Percentiles rank a stretch among this genome's conserved stretches.
These are phyloP conservation scores for Didymosphaeria variabile DNA, from an alignment of 2,329 filamentous ascomycete genomes.

Conservation along the genomic window DNA sequence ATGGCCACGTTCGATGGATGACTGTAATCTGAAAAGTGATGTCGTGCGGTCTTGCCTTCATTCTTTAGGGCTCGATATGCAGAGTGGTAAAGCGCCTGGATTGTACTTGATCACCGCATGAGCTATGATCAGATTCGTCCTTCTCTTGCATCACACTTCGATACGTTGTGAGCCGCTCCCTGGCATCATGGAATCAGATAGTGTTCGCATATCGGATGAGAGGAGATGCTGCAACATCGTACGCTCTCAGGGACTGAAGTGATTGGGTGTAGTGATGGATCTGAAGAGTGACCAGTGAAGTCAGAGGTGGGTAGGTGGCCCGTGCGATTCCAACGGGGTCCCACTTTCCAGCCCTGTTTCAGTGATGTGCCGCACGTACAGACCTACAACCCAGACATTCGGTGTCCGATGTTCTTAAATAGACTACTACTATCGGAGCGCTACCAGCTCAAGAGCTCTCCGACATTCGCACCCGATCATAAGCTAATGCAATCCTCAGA, in stretches of 20 bases:
- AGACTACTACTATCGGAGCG: neutral
- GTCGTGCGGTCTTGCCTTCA: neutral
- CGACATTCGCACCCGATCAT: conserved; percentile 9
- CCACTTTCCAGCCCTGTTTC: neutral
- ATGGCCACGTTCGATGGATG: neutral
- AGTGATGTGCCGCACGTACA: neutral
- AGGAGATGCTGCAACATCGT: neutral
- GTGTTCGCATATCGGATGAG: neutral
- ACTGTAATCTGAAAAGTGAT: neutral
- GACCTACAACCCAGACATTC: neutral
- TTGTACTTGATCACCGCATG: neutral
- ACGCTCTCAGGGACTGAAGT: neutral
- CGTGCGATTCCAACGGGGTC: neutral
- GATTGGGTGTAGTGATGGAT: neutral
- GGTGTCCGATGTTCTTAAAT: neutral
- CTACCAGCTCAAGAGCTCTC: neutral
- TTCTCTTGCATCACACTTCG: neutral
- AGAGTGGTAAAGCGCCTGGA: neutral
- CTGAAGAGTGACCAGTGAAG: neutral
- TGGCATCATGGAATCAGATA: neutral
- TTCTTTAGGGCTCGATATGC: neutral
- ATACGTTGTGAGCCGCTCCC: neutral
- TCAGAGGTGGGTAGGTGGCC: neutral
- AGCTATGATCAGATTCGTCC: neutral
- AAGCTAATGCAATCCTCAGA: conserved; percentile 31